These are phyloP conservation scores for Verticillium dahliae DNA, from an alignment of 2,329 filamentous ascomycete species.

Conservation along the genomic window DNA sequence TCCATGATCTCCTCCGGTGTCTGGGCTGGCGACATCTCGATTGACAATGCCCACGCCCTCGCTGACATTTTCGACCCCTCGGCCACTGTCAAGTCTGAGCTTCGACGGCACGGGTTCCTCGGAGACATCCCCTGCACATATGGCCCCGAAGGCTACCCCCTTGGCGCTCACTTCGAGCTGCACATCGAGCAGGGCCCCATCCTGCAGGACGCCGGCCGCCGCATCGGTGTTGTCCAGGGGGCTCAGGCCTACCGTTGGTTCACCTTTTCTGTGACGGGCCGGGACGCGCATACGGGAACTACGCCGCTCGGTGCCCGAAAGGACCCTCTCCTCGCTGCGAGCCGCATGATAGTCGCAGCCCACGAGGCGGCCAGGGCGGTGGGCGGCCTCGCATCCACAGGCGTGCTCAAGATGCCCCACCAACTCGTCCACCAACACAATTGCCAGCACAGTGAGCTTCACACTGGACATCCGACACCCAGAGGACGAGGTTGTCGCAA, in stretches of 20 bases:
- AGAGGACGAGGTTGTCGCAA: conserved; percentile 7
- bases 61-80: conserved; percentile 38
- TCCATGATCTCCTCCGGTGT: conserved; percentile 71
- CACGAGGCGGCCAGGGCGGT: conserved; percentile 55
- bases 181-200: conserved; percentile 82
- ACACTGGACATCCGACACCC: conserved; percentile 13
- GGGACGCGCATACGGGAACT: conserved; percentile 69
- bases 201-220: conserved; percentile 56
- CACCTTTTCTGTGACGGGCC: conserved; percentile 57
- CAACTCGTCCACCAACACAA: conserved; percentile 13
- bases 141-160: conserved; percentile 29
- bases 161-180: conserved; percentile 74
- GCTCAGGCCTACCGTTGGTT: conserved; percentile 74
- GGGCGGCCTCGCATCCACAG: conserved; percentile 60
- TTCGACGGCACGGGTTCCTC: conserved; percentile 66
- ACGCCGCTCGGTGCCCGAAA: conserved; percentile 61
- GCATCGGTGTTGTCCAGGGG: conserved; percentile 64
- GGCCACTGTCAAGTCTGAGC: conserved; percentile 31
- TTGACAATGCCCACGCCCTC: conserved; percentile 49
- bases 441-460: conserved; percentile 9
- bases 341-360: conserved; percentile 60
- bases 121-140: conserved; percentile 33
- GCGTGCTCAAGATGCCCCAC: conserved; percentile 43
- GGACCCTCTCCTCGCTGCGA: conserved; percentile 62
- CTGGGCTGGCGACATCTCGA: conserved; percentile 63